Evolutionary conservation across 2,329 filamentous ascomycete species (phyloP), one percentile per base, ranked within the genome.

Genomic region (Pleoardoris graminearum): DNA sequence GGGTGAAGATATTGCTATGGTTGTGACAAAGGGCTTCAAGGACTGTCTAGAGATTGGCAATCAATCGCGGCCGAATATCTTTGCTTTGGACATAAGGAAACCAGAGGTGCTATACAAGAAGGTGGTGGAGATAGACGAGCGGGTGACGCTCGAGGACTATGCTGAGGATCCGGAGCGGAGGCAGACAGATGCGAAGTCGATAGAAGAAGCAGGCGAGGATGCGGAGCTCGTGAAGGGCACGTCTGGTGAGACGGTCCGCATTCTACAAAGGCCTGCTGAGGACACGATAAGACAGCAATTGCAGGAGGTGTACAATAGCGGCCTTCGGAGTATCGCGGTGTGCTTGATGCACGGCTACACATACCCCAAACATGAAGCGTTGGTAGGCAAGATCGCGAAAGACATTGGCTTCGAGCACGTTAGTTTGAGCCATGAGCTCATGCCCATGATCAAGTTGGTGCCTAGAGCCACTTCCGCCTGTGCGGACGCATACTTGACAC

Each of bases 341-440:
- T 95, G 90, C 63, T 76, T 97, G 53, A 92, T 96, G 86, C 92
- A 97, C 68, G 89, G 88, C 4, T 97, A 96, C 69, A 96, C 91
- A 0, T 97, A 90, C 66, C 91, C 91, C 1, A 84, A 89, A 44
- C 92, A 97, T 63, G 92, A 97, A 69, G 85, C 86, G 0, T 68
- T 91, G 36, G 80, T 96, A 8, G 91, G 91, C 14, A 82, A 80
- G 59, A 77, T 96, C 42, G 92, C 92, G 0, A 81, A 79, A 52
- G 87, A 94, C 14, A 86, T 96, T 59, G 92, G 92, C 1, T 94
- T 95, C 67, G 75, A 83, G 51, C 91, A 96, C 71, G 86, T 96
- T 56, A 92, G 88, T 50, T 78, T 93, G 27, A 90, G 87, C 59
- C 87, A 91, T 61, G 85, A 90, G 72, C 79, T 92, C 38, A 91